Base-by-base conservation (phyloP, 2,329 filamentous ascomycete species). In the Aspergillus pseudotamarii region DNA sequence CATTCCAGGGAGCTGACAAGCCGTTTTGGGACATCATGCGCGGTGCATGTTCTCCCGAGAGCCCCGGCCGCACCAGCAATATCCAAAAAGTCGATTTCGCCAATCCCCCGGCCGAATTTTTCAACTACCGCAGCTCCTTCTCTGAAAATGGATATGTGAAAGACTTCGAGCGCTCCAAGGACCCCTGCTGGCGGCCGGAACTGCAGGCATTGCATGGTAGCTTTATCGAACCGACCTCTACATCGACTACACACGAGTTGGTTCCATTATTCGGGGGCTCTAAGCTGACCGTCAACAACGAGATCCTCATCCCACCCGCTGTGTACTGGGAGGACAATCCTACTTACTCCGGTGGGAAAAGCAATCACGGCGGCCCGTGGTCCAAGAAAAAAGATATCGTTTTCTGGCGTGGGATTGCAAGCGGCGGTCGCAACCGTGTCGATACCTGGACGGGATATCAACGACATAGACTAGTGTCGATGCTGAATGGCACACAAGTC, bases 381-480 rank as follows among this genome's bases (percentile, higher is more conserved):
- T 66, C 72, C 4, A 58, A 75, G 9, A 85, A 85, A 70, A 72
- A 72, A 9, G 67, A 77, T 51, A 70, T 69, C 4, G 64, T 81
- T 21, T 72, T 83, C 12, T 85, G 83, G 83, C 79, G 83, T 46
- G 83, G 83, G 10, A 74, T 73, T 6, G 82, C 81, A 8, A 79
- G 78, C 5, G 83, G 83, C 3, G 83, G 83, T 2, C 75, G 80
- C 9, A 82, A 82, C 67, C 77, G 71, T 26, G 70, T 45, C 19
- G 64, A 83, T 34, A 92, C 88, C 69, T 93, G 91, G 91, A 85
- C 81, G 12, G 85, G 87, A 0, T 92, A 92, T 71, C 90, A 93
- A 66, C 86, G 91, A 4, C 91, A 93, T 72, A 88, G 91, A 2
- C 91, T 93, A 72, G 84, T 92, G 2, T 82, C 87, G 53, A 90